Percentiles rank a stretch among this genome's conserved stretches.
Evolutionary conservation across 1,284 basidiomycete species (phyloP).

Genomic region (Puccinia coronata): DNA sequence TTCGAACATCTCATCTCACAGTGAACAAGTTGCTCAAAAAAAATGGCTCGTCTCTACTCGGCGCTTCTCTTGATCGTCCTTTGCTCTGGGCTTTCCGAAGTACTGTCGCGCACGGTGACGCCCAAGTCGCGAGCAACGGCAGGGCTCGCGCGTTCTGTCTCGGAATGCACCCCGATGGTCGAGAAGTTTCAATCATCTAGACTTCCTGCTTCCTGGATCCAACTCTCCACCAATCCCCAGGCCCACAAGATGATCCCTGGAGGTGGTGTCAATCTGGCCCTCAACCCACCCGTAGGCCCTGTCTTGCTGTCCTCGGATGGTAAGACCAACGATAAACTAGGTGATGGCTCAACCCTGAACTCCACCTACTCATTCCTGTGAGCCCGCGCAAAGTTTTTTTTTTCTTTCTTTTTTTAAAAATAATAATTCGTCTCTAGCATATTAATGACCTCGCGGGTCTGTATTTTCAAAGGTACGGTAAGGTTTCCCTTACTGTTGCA

Average conservation of each 20-base stretch:
- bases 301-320: constrained; percentile 25
- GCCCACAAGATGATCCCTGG: constrained; percentile 28
- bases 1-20: not conserved
- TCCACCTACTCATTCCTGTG: constrained; percentile 39
- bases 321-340: constrained; percentile 26
- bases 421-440: not conserved
- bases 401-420: not conserved
- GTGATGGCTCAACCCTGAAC: constrained; percentile 31
- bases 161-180: not conserved
- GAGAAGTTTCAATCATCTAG: not conserved
- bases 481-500: constrained; percentile 31
- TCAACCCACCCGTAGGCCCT: constrained; percentile 31
- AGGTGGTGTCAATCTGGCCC: constrained; percentile 27
- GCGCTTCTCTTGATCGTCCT: not conserved
- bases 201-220: constrained; percentile 15
- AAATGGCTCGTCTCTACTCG: not conserved
- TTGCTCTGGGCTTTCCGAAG: not conserved
- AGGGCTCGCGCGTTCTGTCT: not conserved
- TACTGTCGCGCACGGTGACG: no score
- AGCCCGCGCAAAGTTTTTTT: not conserved
- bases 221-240: constrained; percentile 17
- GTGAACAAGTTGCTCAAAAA: not conserved
- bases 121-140: no score
- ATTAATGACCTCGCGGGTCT: no score
- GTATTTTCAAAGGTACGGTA: constrained; percentile 39